A percentile compares a stretch with the other conserved stretches of the same genome.
These are phyloP conservation scores for Cladosporium sp. DNA, from an alignment of 2,329 filamentous ascomycete species.

Conservation along the genomic window DNA sequence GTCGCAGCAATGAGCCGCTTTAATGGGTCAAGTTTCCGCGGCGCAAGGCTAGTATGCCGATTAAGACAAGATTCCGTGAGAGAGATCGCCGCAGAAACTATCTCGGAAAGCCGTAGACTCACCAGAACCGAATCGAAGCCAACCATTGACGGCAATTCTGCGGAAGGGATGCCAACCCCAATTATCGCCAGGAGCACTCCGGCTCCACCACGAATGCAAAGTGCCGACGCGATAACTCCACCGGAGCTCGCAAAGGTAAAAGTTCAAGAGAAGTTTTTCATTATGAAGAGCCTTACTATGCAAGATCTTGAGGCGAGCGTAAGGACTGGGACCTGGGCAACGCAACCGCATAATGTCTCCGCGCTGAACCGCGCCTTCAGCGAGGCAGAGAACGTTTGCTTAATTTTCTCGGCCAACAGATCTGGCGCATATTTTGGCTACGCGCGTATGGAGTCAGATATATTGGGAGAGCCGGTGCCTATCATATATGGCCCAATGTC, in stretches of 20 bases:
- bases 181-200: neutral
- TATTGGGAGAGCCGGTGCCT: conserved; percentile 60
- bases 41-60: conserved; percentile 79
- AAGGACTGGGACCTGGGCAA: conserved; percentile 84
- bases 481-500: neutral
- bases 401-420: conserved; percentile 96
- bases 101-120: neutral
- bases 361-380: conserved; percentile 75
- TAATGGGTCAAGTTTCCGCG: conserved; percentile 85
- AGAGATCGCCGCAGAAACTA: neutral
- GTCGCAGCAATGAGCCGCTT: conserved; percentile 73
- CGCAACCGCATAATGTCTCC: conserved; percentile 86
- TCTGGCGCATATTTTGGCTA: conserved; percentile 97
- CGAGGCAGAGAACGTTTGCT: conserved; percentile 77
- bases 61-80: conserved; percentile 51
- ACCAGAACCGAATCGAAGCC: neutral
- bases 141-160: neutral
- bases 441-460: conserved; percentile 81
- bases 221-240: neutral
- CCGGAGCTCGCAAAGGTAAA: neutral
- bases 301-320: conserved; percentile 88
- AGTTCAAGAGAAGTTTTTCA: neutral
- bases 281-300: conserved; percentile 65
- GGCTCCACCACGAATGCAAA: neutral
- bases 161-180: neutral